These are phyloP conservation scores for Ustilago esculenta DNA, from an alignment of 1,284 basidiomycete genomes.

Conservation along the genomic window DNA sequence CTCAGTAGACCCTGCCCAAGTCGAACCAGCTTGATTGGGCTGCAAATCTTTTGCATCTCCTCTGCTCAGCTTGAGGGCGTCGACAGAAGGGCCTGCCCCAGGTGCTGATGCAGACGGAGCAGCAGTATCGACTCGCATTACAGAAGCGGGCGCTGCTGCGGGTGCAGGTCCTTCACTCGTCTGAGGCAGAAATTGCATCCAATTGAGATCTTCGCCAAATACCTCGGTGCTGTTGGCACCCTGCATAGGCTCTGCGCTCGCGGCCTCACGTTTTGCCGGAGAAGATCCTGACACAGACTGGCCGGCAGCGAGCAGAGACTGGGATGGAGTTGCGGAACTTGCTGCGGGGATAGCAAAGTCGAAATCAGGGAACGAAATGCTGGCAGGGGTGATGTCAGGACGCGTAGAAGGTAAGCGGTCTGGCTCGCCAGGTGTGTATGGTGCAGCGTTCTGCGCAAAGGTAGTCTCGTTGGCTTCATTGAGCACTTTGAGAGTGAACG, in stretches of 20 bases:
- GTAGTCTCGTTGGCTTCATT: constrained; percentile 35
- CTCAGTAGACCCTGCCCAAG: constrained; percentile 9
- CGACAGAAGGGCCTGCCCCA: background rate
- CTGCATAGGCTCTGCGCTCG: background rate
- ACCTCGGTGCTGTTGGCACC: constrained; percentile 1
- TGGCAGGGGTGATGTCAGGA: constrained; percentile 29
- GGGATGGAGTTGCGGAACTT: constrained; percentile 15
- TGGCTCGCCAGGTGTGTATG: constrained; percentile 25
- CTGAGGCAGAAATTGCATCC: constrained; percentile 31
- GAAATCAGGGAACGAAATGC: constrained; percentile 27
- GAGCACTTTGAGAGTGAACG: constrained; percentile 41
- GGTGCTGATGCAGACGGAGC: background rate
- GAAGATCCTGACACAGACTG: constrained; percentile 17
- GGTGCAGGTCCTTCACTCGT: constrained; percentile 4
- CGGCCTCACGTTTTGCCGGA: constrained; percentile 17
- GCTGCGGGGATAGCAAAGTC: constrained; percentile 32
- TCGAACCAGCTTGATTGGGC: background rate
- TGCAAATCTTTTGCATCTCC: background rate
- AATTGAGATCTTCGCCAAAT: constrained; percentile 28
- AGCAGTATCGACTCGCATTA: background rate
- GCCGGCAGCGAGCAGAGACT: constrained; percentile 4
- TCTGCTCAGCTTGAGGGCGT: background rate
- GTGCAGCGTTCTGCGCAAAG: constrained; percentile 6
- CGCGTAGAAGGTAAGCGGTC: constrained; percentile 13
- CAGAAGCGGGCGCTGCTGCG: background rate